Percentiles rank a stretch among this genome's conserved stretches.
phyloP scores from a whole-genome alignment of 148 eudicot species.

The Euryodendron excelsum region DNA sequence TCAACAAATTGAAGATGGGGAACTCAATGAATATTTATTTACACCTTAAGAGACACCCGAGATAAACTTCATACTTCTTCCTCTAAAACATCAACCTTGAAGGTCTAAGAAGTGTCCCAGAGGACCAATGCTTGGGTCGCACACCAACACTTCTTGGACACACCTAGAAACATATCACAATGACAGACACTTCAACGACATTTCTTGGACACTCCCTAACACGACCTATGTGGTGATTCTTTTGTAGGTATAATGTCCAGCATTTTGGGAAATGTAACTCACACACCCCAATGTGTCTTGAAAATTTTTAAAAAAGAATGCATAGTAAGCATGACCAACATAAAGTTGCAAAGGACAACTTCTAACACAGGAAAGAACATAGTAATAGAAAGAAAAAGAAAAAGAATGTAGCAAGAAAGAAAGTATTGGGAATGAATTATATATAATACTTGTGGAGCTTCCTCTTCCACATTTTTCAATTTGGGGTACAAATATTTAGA shows the following conservation, averaged over 20 bases:
- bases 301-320: background rate
- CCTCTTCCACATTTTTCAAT: too few species aligned
- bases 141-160: background rate
- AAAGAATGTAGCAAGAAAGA: constrained; percentile 1
- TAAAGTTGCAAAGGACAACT: background rate
- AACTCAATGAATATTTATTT: background rate
- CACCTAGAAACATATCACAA: background rate
- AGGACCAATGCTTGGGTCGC: background rate
- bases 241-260: too few species aligned
- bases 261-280: background rate
- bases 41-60: background rate
- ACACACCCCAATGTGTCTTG: background rate
- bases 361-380: background rate
- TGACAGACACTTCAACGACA: background rate
- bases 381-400: background rate
- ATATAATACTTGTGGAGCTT: background rate
- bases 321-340: background rate
- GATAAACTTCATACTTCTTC: background rate
- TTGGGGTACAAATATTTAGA: background rate
- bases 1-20: background rate
- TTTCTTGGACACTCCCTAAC: background rate
- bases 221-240: background rate
- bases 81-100: background rate
- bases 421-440: background rate
- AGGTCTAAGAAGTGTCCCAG: background rate